Percentiles rank a stretch among this genome's conserved stretches.
These are phyloP conservation scores for Ustilago crameri DNA, from an alignment of 1,284 basidiomycete genomes.

Conservation along the genomic window DNA sequence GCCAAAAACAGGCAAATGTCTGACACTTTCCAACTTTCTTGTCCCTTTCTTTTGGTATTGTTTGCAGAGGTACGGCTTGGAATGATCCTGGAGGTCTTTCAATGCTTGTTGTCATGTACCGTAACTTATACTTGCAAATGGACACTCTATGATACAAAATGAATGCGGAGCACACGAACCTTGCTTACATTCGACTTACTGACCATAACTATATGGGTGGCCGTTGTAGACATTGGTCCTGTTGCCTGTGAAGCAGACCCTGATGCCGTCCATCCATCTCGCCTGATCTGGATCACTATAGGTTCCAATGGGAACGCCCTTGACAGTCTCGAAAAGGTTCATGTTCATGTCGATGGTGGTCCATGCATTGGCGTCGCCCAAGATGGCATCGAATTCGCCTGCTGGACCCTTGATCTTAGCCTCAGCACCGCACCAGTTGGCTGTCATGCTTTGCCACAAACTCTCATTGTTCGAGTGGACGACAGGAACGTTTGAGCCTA, in stretches of 20 bases:
- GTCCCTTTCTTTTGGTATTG: too few relatives aligned
- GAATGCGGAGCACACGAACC: too few relatives aligned
- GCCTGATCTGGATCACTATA: slow-evolving; percentile 24
- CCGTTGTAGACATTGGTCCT: slow-evolving; percentile 25
- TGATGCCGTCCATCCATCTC: slow-evolving; percentile 21
- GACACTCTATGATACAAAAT: slow-evolving; percentile 27
- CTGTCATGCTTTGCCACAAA: slow-evolving; percentile 30
- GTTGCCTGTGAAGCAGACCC: slow-evolving; percentile 26
- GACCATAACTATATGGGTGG: slow-evolving; percentile 21
- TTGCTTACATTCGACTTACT: too few relatives aligned
- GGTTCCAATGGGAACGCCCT: slow-evolving; percentile 28
- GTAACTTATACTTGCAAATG: slow-evolving; percentile 2
- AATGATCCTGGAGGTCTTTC: slow-evolving; percentile 3
- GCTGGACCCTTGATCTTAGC: slow-evolving; percentile 33
- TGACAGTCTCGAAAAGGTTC: slow-evolving; percentile 31
- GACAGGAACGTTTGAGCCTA: slow-evolving; percentile 4
- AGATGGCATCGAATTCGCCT: slow-evolving; percentile 25
- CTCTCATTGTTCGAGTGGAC: slow-evolving; percentile 11
- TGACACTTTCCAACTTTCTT: neutral
- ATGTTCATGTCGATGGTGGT: slow-evolving; percentile 35
- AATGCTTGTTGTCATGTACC: neutral
- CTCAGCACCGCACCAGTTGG: slow-evolving; percentile 48
- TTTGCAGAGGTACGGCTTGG: slow-evolving; percentile 25
- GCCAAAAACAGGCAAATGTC: too few relatives aligned
- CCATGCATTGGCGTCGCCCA: slow-evolving; percentile 39